These are phyloP conservation scores for Macrolepiota dolichaula DNA, from an alignment of 768 basidiomycete species.

Conservation along the genomic window DNA sequence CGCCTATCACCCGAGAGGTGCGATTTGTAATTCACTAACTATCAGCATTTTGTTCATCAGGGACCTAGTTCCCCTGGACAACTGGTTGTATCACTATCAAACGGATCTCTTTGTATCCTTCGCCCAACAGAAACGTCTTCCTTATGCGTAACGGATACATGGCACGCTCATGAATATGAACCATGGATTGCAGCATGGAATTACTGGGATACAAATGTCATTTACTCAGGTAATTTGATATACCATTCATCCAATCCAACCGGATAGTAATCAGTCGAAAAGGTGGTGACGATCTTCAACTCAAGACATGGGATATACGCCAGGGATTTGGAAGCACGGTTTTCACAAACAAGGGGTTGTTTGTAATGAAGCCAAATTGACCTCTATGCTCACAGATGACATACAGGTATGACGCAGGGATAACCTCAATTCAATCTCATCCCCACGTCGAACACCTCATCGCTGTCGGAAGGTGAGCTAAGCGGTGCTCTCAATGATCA, in stretches of 20 bases:
- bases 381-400: neutral
- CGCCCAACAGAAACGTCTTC: conserved; percentile 41
- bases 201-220: conserved; percentile 72
- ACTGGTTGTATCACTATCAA: conserved; percentile 79
- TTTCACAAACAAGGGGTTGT: conserved; percentile 71
- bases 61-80: conserved; percentile 44
- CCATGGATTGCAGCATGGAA: conserved; percentile 95
- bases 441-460: conserved; percentile 76
- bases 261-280: neutral
- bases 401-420: conserved; percentile 85
- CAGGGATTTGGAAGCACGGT: conserved; percentile 55
- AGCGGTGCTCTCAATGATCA: neutral
- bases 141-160: conserved; percentile 49
- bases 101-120: conserved; percentile 69
- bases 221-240: conserved; percentile 84
- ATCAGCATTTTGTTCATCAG: neutral
- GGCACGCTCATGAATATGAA: conserved; percentile 91
- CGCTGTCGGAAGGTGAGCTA: conserved; percentile 82
- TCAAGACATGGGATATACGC: conserved; percentile 91
- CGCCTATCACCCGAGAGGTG: conserved; percentile 50
- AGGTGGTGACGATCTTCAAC: conserved; percentile 91
- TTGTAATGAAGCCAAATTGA: neutral
- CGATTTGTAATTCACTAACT: conserved; percentile 8
- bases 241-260: neutral
- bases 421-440: conserved; percentile 87